Evolutionary conservation across 768 basidiomycete genomes (phyloP), one percentile per base, ranked within the genome.

Genomic region (Plicaturopsis crispa): DNA sequence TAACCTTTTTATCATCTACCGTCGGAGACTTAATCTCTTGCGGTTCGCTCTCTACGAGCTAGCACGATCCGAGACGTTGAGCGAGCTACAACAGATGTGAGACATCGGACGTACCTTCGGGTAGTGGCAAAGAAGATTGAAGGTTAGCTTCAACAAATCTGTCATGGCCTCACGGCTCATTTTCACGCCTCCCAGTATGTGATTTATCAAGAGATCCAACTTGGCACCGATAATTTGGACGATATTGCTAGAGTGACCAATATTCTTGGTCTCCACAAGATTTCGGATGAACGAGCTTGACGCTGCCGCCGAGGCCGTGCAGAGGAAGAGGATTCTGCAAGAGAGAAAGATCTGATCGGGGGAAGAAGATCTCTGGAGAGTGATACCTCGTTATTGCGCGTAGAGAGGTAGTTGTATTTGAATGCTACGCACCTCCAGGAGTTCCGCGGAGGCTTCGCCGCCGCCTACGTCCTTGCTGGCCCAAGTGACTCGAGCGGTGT

Each of bases 81-180:
- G n/a, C 10, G 10, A 16, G n/a, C n/a, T n/a, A n/a, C n/a, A 36
- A 2, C 0, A 24, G 4, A 39, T 22, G 19, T 11, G 21, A 34
- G 14, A 20, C 31, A 21, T 38, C 45, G 24, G 4, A 54, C 61
- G 21, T 32, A 84, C 84, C 66, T 80, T 87, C 4, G 88, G 88
- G 57, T 88, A 91, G 53, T 85, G 83, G 30, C 78, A 56, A 36
- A 89, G 65, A 21, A 94, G 55, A 55, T 94, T 92, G 59, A 88
- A 92, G 3, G 74, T 66, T 33, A 91, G 69, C 53, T 97, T 97
- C 40, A 97, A 70, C 18, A 91, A 54, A 56, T 97, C 92, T 3
- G 74, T 70, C 63, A 84, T 71, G 2, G 91, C 88, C 39, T 88
- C 85, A 47, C 70, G 71, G 21, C 77, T 66, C 62, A 75, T 66